These are phyloP conservation scores for Russula lepida DNA, from an alignment of 768 basidiomycete genomes.

Conservation along the genomic window DNA sequence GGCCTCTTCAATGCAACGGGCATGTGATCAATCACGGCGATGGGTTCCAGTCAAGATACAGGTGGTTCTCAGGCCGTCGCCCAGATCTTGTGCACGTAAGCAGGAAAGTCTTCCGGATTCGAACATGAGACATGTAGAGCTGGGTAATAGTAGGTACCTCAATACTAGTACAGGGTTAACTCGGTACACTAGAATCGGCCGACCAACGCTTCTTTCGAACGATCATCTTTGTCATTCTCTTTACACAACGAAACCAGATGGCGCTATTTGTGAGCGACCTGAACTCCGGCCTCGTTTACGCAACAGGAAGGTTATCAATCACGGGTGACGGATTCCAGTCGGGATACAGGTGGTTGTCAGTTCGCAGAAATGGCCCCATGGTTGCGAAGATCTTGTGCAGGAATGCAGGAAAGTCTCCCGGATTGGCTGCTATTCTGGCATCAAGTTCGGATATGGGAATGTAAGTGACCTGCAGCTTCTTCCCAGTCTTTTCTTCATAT, in stretches of 20 bases:
- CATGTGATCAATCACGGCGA: conserved; percentile 8
- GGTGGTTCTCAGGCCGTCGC: conserved; percentile 11
- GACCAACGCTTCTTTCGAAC: background rate
- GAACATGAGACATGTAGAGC: no score
- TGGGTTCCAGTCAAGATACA: conserved; percentile 22
- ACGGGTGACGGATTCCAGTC: background rate
- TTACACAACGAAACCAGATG: background rate
- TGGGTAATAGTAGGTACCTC: no score
- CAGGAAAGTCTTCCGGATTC: conserved; percentile 5
- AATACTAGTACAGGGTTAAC: no score
- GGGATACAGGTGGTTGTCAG: conserved; percentile 18
- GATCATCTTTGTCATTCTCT: background rate
- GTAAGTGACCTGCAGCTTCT: background rate
- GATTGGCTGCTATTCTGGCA: background rate
- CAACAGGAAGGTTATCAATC: background rate
- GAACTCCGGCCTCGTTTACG: background rate
- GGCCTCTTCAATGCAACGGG: background rate
- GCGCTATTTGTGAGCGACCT: background rate
- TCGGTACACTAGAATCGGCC: no score
- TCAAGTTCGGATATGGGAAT: background rate
- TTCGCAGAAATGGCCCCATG: background rate
- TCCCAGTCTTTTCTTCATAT: background rate
- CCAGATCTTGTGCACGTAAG: background rate
- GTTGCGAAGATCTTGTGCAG: background rate
- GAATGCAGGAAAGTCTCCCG: background rate